phyloP scores from a whole-genome alignment of 108 stramenopile genomes.

The Pseudonitzschia multistriata region DNA sequence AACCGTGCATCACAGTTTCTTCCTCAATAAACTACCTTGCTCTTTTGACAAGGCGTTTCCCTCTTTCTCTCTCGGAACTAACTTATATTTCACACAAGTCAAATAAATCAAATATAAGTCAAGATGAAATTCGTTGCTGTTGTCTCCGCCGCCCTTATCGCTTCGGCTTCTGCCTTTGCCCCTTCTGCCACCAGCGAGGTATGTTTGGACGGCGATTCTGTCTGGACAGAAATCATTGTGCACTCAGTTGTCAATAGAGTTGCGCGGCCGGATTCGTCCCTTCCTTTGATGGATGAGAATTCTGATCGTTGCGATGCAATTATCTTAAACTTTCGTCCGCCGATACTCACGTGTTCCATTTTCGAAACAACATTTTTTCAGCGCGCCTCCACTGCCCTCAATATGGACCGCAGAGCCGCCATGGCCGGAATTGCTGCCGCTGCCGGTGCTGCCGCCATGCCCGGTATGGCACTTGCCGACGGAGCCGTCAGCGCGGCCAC shows the following conservation, averaged over 20 bases:
- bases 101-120: constrained; percentile 16
- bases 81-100: constrained; percentile 4
- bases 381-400: constrained; percentile 69
- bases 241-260: no score
- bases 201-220: constrained; percentile 1
- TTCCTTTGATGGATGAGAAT: no score
- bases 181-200: constrained; percentile 58
- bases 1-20: neutral
- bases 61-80: neutral
- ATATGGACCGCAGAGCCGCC: constrained; percentile 88
- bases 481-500: constrained; percentile 85
- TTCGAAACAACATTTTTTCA: constrained; percentile 33
- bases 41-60: neutral
- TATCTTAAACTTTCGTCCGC: no score
- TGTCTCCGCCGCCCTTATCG: constrained; percentile 60
- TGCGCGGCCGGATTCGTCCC: no score
- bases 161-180: constrained; percentile 77
- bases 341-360: no score
- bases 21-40: neutral
- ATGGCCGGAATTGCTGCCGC: constrained; percentile 77
- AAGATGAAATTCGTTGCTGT: constrained; percentile 82
- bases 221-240: neutral
- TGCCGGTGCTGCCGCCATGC: constrained; percentile 62
- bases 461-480: constrained; percentile 79
- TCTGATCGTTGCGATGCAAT: no score